Evolutionary conservation across 306 rosid genomes (phyloP), one percentile per base, ranked within the genome.

Genomic region (Canavalia gladiata): DNA sequence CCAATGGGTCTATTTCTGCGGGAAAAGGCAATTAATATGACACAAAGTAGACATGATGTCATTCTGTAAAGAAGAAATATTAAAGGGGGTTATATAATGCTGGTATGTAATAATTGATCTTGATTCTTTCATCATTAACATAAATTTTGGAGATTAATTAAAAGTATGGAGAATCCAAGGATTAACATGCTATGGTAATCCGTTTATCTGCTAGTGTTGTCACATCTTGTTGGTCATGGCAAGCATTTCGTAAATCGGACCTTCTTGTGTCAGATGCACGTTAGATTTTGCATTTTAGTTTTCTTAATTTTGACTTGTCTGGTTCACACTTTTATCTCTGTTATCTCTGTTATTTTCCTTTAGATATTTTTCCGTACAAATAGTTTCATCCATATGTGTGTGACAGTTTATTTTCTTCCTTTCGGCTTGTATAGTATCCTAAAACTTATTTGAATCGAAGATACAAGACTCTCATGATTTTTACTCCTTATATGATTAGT

Each of bases 1-100:
- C 9, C 68, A 43, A 39, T 12, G 63, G 68, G 46, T 56, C 39
- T 39, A 42, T 72, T 79, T 68, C 68, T 59, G 30, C 37, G 52
- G 49, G 25, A 29, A 56, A 80, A 13, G 51, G 71, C 68, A 64
- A 67, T 50, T 42, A 63, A 46, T 58, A 69, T 51, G 72, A 35
- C 82, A 83, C 49, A 83, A 59, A 71, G 82, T 49, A 79, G 80
- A 65, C 8, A 4, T 83, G 74, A 80, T 72, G 75, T 80, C 86
- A 80, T 64, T 62, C 79, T 60, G 2, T 31, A 72, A 77, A 46
- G 57, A 71, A 76, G 82, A 74, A 75, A 68, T 39, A 35, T 34
- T 30, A 78, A 72, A 57, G 49, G 37, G 5, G 37, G 5, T 42
- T 37, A 28, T 45, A 64, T 55, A 63, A 41, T 87, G 77, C 60